phyloP scores from a whole-genome alignment of 306 rosid genomes.

The Rubus parviflorus region DNA sequence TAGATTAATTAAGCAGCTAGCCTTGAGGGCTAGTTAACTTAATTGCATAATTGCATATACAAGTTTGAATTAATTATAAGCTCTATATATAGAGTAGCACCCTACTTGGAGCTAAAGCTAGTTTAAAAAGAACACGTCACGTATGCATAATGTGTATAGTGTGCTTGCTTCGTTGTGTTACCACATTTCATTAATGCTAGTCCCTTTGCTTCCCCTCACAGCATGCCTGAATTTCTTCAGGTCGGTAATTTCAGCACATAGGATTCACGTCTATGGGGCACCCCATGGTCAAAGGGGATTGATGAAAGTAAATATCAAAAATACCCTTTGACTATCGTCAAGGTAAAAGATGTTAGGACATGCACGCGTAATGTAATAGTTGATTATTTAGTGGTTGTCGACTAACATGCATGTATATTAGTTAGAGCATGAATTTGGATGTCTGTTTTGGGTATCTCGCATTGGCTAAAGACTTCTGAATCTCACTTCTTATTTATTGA shows the following conservation, averaged over 20 bases:
- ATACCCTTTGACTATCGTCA: slow-evolving; percentile 45
- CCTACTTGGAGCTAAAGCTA: slow-evolving; percentile 40
- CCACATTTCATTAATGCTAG: slow-evolving; percentile 23
- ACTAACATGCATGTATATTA: background rate
- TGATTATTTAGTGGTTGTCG: background rate
- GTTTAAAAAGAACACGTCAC: slow-evolving; percentile 25
- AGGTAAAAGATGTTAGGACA: background rate
- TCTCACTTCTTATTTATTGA: background rate
- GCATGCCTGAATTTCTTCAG: slow-evolving; percentile 52
- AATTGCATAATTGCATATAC: slow-evolving; percentile 1
- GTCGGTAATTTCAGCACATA: slow-evolving; percentile 32
- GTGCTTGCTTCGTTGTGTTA: slow-evolving; percentile 27
- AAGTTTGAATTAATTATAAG: slow-evolving; percentile 19
- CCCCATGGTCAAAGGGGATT: background rate
- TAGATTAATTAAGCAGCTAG: background rate
- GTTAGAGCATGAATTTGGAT: no score
- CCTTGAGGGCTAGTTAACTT: slow-evolving; percentile 24
- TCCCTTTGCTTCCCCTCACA: slow-evolving; percentile 71
- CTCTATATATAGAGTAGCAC: slow-evolving; percentile 18
- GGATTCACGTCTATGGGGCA: slow-evolving; percentile 19
- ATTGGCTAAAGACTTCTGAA: background rate
- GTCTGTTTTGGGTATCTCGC: no score
- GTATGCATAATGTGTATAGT: slow-evolving; percentile 4
- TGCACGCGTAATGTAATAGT: no score
- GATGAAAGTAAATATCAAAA: slow-evolving; percentile 11